Evolutionary conservation across 176 grass and related monocot genomes (phyloP), one percentile per base, ranked within the genome.

Genomic region (Saccharum officinarum): DNA sequence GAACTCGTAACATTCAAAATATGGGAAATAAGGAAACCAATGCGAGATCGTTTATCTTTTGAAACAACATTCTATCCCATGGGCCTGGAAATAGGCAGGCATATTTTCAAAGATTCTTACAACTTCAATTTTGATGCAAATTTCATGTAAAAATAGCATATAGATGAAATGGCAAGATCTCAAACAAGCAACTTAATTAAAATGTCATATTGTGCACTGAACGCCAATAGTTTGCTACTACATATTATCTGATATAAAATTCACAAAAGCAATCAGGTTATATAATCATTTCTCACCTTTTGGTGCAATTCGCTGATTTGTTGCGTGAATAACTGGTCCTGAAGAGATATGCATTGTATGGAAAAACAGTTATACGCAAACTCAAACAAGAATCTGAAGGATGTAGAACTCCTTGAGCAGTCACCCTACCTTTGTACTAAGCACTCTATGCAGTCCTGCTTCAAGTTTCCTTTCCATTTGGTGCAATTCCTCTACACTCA

Each of bases 391-490:
- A 78, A 80, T 60, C 33, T 67, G 28, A 88, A 85, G 33, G 26
- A 80, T 69, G 59, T 33, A 34, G 30, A 67, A 79, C 26, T 63
- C 5, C 45, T 76, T 22, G 12, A 50, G 3, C 73, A 67, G 36
- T 60, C n/a, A 78, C 10, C 64, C 22, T 46, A 98, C 97, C 97
- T 98, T 98, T 89, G 70, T 98, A 64, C 73, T 83, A 60, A 98
- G 88, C 40, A 98, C 88, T 61, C 86, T 87, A 38, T 77, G 86
- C 38, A 98, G 76, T 81, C 97, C 89, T 55, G 83, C 82, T 85
- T 99, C 97, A 17, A 99, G 97, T 28, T 90, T 89, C 82, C 67
- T 96, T 88, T 99, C 97, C 75, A 99, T 87, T 75, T 86, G 86
- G 39, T 94, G 91, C 75, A 99, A 73, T 80, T 99, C 88, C 47